Evolutionary conservation across 2,329 filamentous ascomycete genomes (phyloP).

Genomic region (Calonectria crousiana): DNA sequence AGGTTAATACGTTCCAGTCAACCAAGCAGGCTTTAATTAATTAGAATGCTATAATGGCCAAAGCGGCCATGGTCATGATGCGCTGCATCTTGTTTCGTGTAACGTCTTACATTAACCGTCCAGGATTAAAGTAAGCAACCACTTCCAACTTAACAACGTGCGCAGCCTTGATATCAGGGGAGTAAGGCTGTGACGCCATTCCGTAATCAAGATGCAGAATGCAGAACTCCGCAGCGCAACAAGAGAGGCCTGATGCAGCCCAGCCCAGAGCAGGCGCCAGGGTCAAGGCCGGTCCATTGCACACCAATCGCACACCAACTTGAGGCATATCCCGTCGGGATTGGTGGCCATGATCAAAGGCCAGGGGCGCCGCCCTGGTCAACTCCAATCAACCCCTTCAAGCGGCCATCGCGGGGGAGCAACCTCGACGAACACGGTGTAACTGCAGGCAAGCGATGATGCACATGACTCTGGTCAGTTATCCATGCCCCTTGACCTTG

Average conservation of each 20-base stretch:
- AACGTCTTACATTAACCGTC: conserved; percentile 22
- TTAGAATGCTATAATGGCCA: conserved; percentile 15
- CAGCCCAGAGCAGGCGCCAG: conserved; percentile 9
- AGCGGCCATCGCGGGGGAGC: not conserved
- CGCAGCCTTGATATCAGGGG: conserved; percentile 15
- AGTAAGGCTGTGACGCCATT: conserved; percentile 22
- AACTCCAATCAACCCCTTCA: conserved; percentile 15
- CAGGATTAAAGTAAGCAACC: conserved; percentile 15
- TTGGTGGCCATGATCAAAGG: conserved; percentile 15
- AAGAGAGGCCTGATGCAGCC: conserved; percentile 13
- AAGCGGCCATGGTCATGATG: conserved; percentile 3
- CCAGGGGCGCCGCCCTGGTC: conserved; percentile 16
- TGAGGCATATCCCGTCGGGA: conserved; percentile 7
- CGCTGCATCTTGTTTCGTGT: conserved; percentile 3
- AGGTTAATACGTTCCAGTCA: not conserved
- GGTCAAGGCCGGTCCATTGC: conserved; percentile 4
- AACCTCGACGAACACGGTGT: not conserved
- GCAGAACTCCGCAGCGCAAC: not conserved
- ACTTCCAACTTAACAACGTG: conserved; percentile 2
- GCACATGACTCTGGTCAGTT: conserved; percentile 15
- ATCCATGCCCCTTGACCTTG: not conserved
- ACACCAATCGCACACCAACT: not conserved
- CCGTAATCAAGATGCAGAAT: conserved; percentile 7
- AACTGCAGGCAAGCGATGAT: conserved; percentile 17
- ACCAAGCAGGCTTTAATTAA: conserved; percentile 18